phyloP scores from a whole-genome alignment of 2,329 filamentous ascomycete species.

The Gaeumannomyces sp. region DNA sequence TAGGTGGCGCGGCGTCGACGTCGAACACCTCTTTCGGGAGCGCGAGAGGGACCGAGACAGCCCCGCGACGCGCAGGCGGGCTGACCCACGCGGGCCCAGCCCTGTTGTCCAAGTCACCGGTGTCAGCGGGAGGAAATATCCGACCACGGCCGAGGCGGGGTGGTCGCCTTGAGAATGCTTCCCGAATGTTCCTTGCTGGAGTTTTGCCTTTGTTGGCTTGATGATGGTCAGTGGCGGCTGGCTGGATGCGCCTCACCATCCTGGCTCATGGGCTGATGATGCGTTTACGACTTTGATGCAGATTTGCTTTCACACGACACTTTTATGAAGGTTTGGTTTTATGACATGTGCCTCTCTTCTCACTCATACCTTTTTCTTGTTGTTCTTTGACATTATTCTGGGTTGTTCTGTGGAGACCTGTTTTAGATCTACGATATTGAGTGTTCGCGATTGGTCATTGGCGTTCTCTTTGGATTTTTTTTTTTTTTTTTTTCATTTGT shows the following conservation, averaged over 20 bases:
- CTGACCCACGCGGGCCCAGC: conserved; percentile 26
- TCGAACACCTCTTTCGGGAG: conserved; percentile 22
- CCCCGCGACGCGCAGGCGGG: conserved; percentile 19
- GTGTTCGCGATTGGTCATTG: neutral
- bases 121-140: conserved; percentile 31
- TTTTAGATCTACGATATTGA: neutral
- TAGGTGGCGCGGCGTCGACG: conserved; percentile 30
- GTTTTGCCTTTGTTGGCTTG: neutral
- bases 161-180: neutral
- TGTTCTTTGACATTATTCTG: neutral
- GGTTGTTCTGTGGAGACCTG: no score
- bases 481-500: neutral
- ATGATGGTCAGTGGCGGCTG: neutral
- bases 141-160: conserved; percentile 23
- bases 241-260: neutral
- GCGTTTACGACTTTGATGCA: neutral
- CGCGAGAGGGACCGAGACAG: conserved; percentile 8
- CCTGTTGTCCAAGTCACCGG: conserved; percentile 29
- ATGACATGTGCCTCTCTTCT: neutral
- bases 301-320: neutral
- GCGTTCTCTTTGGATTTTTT: neutral
- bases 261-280: neutral
- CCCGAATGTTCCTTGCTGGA: neutral
- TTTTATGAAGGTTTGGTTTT: neutral
- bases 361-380: neutral